Conservation (phyloP, 169 alveolate species). For the Plasmodium yoelii region DNA sequence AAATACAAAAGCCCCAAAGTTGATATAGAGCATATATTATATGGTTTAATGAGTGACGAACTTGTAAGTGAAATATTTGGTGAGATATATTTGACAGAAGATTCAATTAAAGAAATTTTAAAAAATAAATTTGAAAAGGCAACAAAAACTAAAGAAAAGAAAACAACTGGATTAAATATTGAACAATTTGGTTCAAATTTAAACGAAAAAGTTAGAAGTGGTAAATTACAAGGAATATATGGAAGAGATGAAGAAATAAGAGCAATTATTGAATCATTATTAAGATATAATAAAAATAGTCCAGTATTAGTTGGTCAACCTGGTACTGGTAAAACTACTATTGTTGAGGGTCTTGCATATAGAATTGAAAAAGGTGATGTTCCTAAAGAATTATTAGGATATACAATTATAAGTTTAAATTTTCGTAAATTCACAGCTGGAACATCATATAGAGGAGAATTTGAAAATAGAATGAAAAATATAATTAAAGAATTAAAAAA, state of each 20-base stretch:
- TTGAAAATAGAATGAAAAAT: constrained; percentile 76
- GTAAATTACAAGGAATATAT: constrained; percentile 60
- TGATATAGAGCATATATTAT: constrained; percentile 62
- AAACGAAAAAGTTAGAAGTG: constrained; percentile 72
- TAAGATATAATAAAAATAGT: constrained; percentile 70
- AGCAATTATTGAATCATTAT: constrained; percentile 64
- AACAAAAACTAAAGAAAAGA: constrained; percentile 47
- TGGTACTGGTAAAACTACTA: constrained; percentile 76
- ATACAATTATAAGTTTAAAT: constrained; percentile 68
- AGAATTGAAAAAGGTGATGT: constrained; percentile 76
- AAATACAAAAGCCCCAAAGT: constrained; percentile 58
- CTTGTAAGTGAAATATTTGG: constrained; percentile 41
- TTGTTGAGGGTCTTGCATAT: constrained; percentile 69
- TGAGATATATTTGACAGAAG: constrained; percentile 50
- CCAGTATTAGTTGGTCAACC: constrained; percentile 77
- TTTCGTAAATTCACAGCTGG: constrained; percentile 72
- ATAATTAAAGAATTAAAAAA: constrained; percentile 74
- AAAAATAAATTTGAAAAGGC: constrained; percentile 37
- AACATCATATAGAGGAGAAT: constrained; percentile 77
- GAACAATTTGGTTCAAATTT: constrained; percentile 75
- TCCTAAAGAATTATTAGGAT: constrained; percentile 64
- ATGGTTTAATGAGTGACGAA: constrained; percentile 53
- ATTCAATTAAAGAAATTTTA: constrained; percentile 32
- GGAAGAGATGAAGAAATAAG: constrained; percentile 78
- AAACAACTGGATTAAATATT: constrained; percentile 15